Conservation (phyloP, 2,329 filamentous ascomycete genomes). For the Fusarium abutilonis region DNA sequence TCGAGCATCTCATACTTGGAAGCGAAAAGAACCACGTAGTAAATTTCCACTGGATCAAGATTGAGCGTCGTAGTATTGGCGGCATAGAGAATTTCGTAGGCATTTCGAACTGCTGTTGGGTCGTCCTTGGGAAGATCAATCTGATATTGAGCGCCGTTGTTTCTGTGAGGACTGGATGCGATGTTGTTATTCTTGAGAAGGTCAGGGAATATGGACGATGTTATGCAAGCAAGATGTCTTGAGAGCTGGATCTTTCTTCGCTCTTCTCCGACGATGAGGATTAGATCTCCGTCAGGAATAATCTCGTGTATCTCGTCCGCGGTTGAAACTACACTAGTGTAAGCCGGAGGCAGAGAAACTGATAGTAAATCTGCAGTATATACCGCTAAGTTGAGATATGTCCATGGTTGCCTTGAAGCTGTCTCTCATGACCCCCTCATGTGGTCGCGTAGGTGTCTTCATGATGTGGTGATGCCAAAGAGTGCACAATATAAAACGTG, state of each 20-base stretch:
- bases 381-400: neutral
- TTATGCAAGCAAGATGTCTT: neutral
- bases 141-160: neutral
- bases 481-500: no score
- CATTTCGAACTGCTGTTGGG: neutral
- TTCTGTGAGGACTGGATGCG: no score
- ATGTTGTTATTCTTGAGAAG: neutral
- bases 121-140: neutral
- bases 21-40: neutral
- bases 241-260: neutral
- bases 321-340: no score
- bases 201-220: neutral
- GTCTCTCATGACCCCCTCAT: neutral
- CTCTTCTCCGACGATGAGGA: neutral
- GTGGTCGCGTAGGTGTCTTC: no score
- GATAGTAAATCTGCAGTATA: neutral
- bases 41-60: conserved; percentile 1
- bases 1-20: neutral
- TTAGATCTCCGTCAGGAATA: neutral
- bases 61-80: neutral
- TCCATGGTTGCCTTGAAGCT: neutral
- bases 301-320: neutral
- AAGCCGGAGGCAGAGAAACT: neutral
- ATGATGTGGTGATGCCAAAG: no score
- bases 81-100: neutral